Evolutionary conservation across 2,329 filamentous ascomycete genomes (phyloP).

Genomic region (Epichloe amarillans): DNA sequence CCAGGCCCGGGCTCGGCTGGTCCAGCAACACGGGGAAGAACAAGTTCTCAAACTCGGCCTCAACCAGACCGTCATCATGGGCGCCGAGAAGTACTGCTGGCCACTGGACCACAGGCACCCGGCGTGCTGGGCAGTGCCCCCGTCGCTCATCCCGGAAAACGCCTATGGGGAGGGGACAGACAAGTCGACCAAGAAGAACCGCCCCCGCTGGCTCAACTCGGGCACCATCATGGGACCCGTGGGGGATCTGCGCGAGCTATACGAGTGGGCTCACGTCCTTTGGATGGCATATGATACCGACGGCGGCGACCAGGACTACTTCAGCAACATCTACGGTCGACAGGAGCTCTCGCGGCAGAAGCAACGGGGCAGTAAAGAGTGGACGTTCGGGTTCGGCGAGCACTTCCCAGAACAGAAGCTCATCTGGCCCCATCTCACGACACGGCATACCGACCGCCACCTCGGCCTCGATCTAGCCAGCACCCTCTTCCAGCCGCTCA

Average conservation of each 20-base stretch:
- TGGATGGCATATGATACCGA: neutral
- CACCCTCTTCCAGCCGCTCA: neutral
- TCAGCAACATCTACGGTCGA: neutral
- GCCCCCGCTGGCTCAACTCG: neutral
- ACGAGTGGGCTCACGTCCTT: neutral
- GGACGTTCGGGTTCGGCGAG: neutral
- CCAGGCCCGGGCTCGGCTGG: neutral
- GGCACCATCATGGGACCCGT: neutral
- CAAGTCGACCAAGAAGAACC: neutral
- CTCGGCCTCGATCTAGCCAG: neutral
- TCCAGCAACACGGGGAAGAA: neutral
- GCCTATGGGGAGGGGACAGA: neutral
- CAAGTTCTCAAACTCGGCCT: neutral
- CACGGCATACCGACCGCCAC: neutral
- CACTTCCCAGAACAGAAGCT: neutral
- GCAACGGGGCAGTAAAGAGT: too few species aligned
- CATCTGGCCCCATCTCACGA: neutral
- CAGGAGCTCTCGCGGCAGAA: neutral
- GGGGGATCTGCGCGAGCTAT: neutral
- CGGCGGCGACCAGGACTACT: neutral
- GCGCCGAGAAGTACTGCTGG: neutral
- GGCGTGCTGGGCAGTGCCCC: neutral
- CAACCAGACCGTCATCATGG: neutral
- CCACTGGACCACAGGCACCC: neutral
- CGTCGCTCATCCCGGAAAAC: neutral